Evolutionary conservation across 495 filamentous ascomycete genomes (phyloP).

Genomic region (Apodospora peruviana): DNA sequence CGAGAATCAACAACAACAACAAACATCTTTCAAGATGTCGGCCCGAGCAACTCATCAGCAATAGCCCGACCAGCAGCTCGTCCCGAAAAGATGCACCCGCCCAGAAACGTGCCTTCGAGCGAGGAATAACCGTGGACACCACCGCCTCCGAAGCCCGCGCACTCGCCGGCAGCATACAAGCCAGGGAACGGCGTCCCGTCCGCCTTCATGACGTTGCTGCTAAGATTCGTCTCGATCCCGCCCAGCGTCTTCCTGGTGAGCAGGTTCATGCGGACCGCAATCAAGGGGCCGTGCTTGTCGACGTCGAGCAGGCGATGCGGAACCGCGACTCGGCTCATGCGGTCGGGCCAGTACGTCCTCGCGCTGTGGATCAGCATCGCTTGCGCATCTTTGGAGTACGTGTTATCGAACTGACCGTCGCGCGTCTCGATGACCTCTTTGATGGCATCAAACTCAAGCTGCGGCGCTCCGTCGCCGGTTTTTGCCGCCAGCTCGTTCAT

Average conservation of each 20-base stretch:
- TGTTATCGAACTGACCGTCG: slow-evolving; percentile 42
- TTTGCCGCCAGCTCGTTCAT: slow-evolving; percentile 44
- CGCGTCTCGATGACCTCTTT: slow-evolving; percentile 36
- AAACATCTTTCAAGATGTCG: too few relatives aligned
- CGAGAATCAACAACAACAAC: too few relatives aligned
- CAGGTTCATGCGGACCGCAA: slow-evolving; percentile 47
- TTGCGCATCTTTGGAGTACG: slow-evolving; percentile 48
- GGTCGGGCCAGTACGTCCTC: slow-evolving; percentile 44
- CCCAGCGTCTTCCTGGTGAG: slow-evolving; percentile 49
- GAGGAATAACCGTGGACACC: slow-evolving; percentile 48
- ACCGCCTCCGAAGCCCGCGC: slow-evolving; percentile 48
- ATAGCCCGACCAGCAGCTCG: slow-evolving; percentile 40
- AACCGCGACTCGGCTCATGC: slow-evolving; percentile 32
- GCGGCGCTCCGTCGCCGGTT: slow-evolving; percentile 14
- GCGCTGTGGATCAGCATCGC: slow-evolving; percentile 46
- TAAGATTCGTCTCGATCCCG: slow-evolving; percentile 47
- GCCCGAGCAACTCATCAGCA: slow-evolving; percentile 32
- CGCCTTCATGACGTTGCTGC: slow-evolving; percentile 39
- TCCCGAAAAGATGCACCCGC: slow-evolving; percentile 49
- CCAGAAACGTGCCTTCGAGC: slow-evolving; percentile 44
- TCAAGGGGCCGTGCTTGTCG: slow-evolving; percentile 40
- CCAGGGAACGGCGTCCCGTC: slow-evolving; percentile 40
- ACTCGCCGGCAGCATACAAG: slow-evolving; percentile 49
- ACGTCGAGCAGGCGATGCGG: slow-evolving; percentile 42
- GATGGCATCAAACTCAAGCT: slow-evolving; percentile 31